Base-by-base conservation (phyloP, 1,284 basidiomycete genomes). In the Hemileia vastatrix region DNA sequence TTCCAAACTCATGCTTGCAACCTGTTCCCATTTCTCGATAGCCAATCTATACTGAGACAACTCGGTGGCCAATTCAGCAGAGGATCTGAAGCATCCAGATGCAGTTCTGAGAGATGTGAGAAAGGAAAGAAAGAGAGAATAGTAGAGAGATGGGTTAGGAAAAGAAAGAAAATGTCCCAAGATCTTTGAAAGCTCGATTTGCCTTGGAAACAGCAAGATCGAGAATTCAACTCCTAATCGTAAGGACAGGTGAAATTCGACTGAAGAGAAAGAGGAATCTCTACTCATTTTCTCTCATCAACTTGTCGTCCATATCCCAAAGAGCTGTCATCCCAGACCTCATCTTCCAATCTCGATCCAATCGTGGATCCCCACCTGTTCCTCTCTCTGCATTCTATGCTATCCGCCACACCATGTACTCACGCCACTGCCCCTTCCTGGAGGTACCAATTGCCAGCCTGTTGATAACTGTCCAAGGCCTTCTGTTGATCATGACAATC, bases 361-460 rank as follows among this genome's bases (percentile, higher is more conserved):
- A 40, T 4, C 11, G 45, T n/a, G 54, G 51, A 23, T n/a, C n/a
- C n/a, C n/a, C n/a, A n/a, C n/a, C n/a, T n/a, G n/a, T n/a, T n/a
- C n/a, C n/a, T n/a, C n/a, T n/a, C n/a, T n/a, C n/a, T n/a, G n/a
- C n/a, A n/a, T n/a, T n/a, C n/a, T n/a, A n/a, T n/a, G n/a, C n/a
- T n/a, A n/a, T n/a, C n/a, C n/a, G n/a, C n/a, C 11, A 44, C 31
- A 9, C 19, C 4, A n/a, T n/a, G n/a, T 11, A 82, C 87, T 77
- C 76, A 94, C 91, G 94, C 93, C 69, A 83, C 83, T 4, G 95
- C 92, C 77, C 96, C 93, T 77, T 98, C 94, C 74, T 94, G 88
- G 33, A 86, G 81, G 79, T 98, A 98, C 91, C 94, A 96, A 52
- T 95, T 88, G n/a, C 86, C 94, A 5, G 94, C 94, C 54, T 88